phyloP scores from a whole-genome alignment of 495 filamentous ascomycete genomes.

The Penicillium coprophilum region DNA sequence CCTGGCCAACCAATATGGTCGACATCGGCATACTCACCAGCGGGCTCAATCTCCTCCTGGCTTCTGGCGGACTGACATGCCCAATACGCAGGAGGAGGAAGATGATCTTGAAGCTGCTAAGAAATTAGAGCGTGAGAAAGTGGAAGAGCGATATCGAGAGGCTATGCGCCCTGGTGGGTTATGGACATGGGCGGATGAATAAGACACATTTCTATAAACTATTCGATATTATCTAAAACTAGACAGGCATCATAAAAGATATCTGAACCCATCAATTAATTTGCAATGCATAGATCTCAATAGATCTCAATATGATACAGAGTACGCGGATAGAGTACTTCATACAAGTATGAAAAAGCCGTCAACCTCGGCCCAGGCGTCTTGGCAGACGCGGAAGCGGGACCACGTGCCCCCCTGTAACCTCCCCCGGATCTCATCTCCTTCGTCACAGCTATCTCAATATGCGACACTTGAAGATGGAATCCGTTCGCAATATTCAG shows the following conservation, averaged over 20 bases:
- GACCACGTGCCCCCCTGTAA: conserved; percentile 20
- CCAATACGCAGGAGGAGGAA: conserved; percentile 73
- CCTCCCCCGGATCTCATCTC: conserved; percentile 14
- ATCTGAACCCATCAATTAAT: neutral
- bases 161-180: conserved; percentile 72
- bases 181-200: conserved; percentile 83
- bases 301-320: neutral
- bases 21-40: conserved; percentile 72
- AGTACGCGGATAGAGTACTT: too few species aligned
- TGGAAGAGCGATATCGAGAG: conserved; percentile 75
- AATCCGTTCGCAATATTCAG: conserved; percentile 32
- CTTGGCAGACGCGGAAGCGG: conserved; percentile 18
- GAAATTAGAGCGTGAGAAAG: conserved; percentile 55
- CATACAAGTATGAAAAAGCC: neutral
- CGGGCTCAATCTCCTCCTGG: conserved; percentile 73
- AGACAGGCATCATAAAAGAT: neutral
- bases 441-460: conserved; percentile 8
- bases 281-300: neutral
- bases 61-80: conserved; percentile 88
- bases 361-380: conserved; percentile 23
- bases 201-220: conserved; percentile 10
- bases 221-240: neutral
- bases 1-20: conserved; percentile 70
- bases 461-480: conserved; percentile 30
- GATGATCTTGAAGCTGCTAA: conserved; percentile 61